A percentile compares a stretch with the other conserved stretches of the same genome.
Conservation (phyloP, 1,284 basidiomycete species). For the Fomitopsis palustris region DNA sequence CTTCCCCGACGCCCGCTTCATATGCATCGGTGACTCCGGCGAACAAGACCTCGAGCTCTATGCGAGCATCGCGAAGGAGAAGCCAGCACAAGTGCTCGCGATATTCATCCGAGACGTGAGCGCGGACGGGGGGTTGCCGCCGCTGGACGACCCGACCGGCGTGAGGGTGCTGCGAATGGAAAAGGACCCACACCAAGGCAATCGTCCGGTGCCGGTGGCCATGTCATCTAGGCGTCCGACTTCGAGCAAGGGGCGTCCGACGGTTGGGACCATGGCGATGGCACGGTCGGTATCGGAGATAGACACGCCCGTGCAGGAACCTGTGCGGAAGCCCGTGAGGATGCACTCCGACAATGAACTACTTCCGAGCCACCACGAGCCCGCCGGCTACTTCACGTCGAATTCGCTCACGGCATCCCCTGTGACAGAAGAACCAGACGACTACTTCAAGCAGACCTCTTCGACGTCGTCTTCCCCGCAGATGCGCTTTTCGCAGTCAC, state of each 20-base stretch:
- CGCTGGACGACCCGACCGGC: conserved; percentile 59
- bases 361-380: conserved; percentile 2
- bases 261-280: neutral
- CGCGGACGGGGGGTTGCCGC: conserved; percentile 15
- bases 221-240: neutral
- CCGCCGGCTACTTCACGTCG: conserved; percentile 16
- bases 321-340: conserved; percentile 6
- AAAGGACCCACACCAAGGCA: conserved; percentile 2
- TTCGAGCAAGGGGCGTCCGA: neutral
- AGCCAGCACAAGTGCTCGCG: conserved; percentile 62
- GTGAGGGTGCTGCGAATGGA: conserved; percentile 24
- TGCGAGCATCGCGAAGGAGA: conserved; percentile 62
- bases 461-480: conserved; percentile 9
- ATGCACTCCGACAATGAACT: conserved; percentile 15
- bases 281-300: conserved; percentile 17
- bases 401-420: conserved; percentile 11
- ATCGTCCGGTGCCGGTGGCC: conserved; percentile 2
- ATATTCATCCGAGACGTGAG: conserved; percentile 79
- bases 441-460: conserved; percentile 8
- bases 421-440: conserved; percentile 19
- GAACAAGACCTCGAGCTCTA: conserved; percentile 91
- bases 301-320: conserved; percentile 5
- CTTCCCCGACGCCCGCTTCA: conserved; percentile 72
- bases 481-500: conserved; percentile 5
- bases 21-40: conserved; percentile 85